phyloP scores from a whole-genome alignment of 495 filamentous ascomycete species.

The Penicillium bialowiezense region DNA sequence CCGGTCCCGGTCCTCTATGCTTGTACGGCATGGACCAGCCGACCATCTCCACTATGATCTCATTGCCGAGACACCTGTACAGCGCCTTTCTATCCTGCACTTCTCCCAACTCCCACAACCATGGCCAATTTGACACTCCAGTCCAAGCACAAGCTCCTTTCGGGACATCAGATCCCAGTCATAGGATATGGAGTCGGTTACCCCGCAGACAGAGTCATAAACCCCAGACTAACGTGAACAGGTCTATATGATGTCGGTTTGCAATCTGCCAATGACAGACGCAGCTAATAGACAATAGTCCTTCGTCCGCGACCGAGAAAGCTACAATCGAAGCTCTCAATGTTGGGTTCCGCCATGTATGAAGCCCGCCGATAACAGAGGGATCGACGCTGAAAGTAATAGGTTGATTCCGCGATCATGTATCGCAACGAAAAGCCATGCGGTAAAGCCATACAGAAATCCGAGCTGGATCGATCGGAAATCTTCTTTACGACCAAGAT shows the following conservation, averaged over 20 bases:
- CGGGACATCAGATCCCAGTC: slow-evolving; percentile 73
- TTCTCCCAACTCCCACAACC: slow-evolving; percentile 18
- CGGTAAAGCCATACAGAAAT: slow-evolving; percentile 44
- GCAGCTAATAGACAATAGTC: slow-evolving; percentile 29
- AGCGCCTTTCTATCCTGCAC: background rate
- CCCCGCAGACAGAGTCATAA: background rate
- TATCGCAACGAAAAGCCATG: slow-evolving; percentile 56
- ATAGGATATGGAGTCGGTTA: slow-evolving; percentile 70
- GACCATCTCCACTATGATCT: too few species aligned
- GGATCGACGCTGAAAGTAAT: slow-evolving; percentile 10
- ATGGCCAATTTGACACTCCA: slow-evolving; percentile 22
- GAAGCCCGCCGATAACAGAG: background rate
- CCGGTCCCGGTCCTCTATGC: too few species aligned
- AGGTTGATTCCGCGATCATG: slow-evolving; percentile 58
- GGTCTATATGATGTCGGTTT: slow-evolving; percentile 71
- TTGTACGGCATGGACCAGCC: too few species aligned
- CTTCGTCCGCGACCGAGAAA: slow-evolving; percentile 50
- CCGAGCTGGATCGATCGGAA: slow-evolving; percentile 38
- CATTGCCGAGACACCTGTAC: background rate
- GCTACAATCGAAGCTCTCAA: slow-evolving; percentile 61
- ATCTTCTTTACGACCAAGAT: slow-evolving; percentile 60
- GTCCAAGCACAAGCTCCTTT: slow-evolving; percentile 53
- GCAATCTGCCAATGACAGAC: background rate
- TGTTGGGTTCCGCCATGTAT: slow-evolving; percentile 61
- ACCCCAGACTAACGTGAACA: slow-evolving; percentile 23